These are phyloP conservation scores for Capsicum rhomboideum DNA, from an alignment of 257 asterid species.

Conservation along the genomic window DNA sequence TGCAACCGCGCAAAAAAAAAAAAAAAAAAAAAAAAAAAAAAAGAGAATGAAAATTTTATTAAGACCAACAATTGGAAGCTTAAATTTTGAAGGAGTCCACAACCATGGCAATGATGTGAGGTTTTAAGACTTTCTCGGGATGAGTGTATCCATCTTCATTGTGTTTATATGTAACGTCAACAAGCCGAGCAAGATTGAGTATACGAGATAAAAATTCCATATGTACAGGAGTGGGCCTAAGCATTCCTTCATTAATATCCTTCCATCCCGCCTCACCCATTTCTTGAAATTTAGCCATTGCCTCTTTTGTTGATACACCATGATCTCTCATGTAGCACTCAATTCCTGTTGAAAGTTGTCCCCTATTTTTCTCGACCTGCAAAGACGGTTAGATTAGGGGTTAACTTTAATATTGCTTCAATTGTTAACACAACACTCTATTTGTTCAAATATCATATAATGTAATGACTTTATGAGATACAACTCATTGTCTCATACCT, in stretches of 20 bases:
- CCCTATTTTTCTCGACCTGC: conserved; percentile 38
- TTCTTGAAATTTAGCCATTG: conserved; percentile 15
- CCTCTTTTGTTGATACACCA: conserved; percentile 27
- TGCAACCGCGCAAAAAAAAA: no score
- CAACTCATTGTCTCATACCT: no score
- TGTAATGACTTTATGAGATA: no score
- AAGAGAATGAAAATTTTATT: no score
- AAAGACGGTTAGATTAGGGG: background rate
- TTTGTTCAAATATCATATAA: no score
- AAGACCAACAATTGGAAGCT: background rate
- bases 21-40: no score
- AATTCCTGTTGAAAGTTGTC: conserved; percentile 36
- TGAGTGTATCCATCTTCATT: conserved; percentile 36
- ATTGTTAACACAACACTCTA: no score
- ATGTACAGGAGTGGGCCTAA: conserved; percentile 2
- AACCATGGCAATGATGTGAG: conserved; percentile 17
- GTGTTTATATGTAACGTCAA: conserved; percentile 26
- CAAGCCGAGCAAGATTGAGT: conserved; percentile 21
- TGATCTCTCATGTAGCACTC: conserved; percentile 41
- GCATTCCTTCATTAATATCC: conserved; percentile 32
- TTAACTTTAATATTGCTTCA: background rate
- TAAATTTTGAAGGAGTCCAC: background rate
- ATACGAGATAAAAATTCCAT: conserved; percentile 12
- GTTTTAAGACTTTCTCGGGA: no score
- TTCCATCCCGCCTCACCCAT: conserved; percentile 39